Conservation (phyloP, 1,284 basidiomycete genomes). For the Acaromyces ingoldii region DNA sequence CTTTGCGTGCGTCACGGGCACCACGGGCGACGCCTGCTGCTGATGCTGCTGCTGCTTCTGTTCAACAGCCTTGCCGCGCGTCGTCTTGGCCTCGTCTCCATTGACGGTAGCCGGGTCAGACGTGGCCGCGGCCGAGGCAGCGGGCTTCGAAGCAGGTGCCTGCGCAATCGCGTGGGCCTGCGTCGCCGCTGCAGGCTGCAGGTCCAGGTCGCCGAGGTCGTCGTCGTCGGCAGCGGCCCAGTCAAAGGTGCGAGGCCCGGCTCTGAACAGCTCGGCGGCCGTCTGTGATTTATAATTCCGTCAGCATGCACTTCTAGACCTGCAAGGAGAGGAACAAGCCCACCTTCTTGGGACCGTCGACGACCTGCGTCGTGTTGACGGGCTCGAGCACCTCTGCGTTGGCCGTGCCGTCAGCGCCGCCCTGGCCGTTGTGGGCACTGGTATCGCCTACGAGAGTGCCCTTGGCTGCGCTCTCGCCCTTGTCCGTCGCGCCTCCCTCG, state of each 20-base stretch:
- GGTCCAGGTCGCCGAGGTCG: background rate
- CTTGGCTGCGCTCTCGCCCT: background rate
- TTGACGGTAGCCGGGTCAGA: background rate
- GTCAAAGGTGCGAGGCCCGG: background rate
- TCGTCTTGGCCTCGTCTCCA: background rate
- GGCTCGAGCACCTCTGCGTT: slow-evolving; percentile 2
- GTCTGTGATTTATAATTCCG: no score
- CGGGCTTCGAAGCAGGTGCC: background rate
- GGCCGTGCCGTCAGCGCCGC: background rate
- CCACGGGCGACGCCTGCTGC: background rate
- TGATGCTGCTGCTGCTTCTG: slow-evolving; percentile 1
- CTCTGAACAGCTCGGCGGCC: background rate
- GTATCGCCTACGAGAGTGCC: background rate
- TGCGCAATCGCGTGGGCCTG: background rate
- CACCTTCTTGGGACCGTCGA: background rate
- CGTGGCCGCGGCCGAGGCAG: background rate
- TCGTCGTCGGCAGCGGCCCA: slow-evolving; percentile 4
- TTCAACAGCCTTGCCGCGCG: background rate
- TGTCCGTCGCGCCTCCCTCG: background rate
- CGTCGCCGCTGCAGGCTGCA: background rate
- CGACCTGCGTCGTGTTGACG: slow-evolving; percentile 3
- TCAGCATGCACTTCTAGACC: no score
- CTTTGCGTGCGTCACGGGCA: no score
- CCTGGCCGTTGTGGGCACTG: background rate
- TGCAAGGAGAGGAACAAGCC: no score